A percentile compares a stretch with the other conserved stretches of the same genome.
Evolutionary conservation across 345 rosid genomes (phyloP).

Genomic region (Alliaria petiolata): DNA sequence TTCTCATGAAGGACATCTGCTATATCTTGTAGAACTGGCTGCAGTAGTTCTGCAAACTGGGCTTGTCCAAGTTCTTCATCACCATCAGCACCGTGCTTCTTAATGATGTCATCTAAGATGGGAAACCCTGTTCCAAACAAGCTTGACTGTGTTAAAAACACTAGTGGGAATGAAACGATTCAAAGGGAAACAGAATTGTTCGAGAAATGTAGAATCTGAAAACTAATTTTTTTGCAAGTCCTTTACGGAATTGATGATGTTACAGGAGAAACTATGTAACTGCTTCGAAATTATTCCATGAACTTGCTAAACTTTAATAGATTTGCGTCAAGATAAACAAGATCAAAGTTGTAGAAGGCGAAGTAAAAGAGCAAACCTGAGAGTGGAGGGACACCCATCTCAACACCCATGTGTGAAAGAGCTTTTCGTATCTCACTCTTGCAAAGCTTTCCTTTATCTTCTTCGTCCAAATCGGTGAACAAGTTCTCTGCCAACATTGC

Average conservation of each 20-base stretch:
- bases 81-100: slow-evolving; percentile 73
- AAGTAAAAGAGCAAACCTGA: slow-evolving; percentile 45
- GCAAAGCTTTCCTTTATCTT: slow-evolving; percentile 77
- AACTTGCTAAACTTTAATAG: not conserved
- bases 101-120: slow-evolving; percentile 56
- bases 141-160: not conserved
- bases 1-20: slow-evolving; percentile 56
- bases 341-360: not conserved
- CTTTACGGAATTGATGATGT: not conserved
- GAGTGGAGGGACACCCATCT: slow-evolving; percentile 84
- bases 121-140: slow-evolving; percentile 56
- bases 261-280: not conserved
- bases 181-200: not conserved
- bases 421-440: slow-evolving; percentile 58
- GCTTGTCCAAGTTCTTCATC: slow-evolving; percentile 76
- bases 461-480: slow-evolving; percentile 77
- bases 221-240: no score
- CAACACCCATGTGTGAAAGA: slow-evolving; percentile 72
- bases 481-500: slow-evolving; percentile 91
- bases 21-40: slow-evolving; percentile 68
- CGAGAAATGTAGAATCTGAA: not conserved
- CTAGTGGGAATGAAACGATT: not conserved
- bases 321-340: not conserved
- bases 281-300: not conserved
- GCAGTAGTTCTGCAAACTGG: slow-evolving; percentile 80